Evolutionary conservation across 495 filamentous ascomycete species (phyloP).

Genomic region (Aspergillus carlsbadensis): DNA sequence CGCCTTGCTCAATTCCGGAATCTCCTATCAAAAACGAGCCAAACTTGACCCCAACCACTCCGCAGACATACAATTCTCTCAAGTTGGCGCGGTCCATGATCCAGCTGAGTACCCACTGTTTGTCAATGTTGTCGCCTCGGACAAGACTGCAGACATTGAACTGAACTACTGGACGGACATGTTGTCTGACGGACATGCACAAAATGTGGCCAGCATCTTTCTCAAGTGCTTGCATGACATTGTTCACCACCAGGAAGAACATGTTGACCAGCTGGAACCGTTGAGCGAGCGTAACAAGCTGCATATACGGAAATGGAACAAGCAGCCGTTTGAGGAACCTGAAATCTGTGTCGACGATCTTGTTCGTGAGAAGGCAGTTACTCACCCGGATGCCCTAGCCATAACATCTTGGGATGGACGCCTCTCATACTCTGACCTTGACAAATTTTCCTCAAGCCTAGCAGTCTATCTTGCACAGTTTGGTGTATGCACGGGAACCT

Average conservation of each 20-base stretch:
- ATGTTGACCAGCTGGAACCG: conserved; percentile 36
- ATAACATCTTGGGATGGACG: conserved; percentile 49
- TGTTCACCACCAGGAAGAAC: conserved; percentile 27
- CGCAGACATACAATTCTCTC: neutral
- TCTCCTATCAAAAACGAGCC: neutral
- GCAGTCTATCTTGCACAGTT: conserved; percentile 42
- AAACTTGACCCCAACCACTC: neutral
- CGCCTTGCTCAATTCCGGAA: conserved; percentile 16
- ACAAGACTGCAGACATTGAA: conserved; percentile 46
- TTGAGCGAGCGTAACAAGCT: conserved; percentile 37
- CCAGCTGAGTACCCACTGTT: conserved; percentile 52
- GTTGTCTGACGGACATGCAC: conserved; percentile 48
- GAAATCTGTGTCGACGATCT: conserved; percentile 45
- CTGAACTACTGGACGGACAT: conserved; percentile 58
- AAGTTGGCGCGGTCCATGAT: neutral
- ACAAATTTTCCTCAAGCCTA: conserved; percentile 43
- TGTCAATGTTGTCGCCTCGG: conserved; percentile 53
- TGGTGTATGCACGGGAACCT: conserved; percentile 37
- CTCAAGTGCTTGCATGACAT: conserved; percentile 45
- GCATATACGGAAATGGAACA: conserved; percentile 48
- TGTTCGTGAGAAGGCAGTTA: conserved; percentile 36
- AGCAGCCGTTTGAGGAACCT: conserved; percentile 30
- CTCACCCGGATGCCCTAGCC: conserved; percentile 37
- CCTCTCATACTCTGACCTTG: conserved; percentile 51
- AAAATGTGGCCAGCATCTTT: conserved; percentile 51